A percentile compares a stretch with the other conserved stretches of the same genome.
These are phyloP conservation scores for Tothia fuscella DNA, from an alignment of 2,329 filamentous ascomycete genomes.

Conservation along the genomic window DNA sequence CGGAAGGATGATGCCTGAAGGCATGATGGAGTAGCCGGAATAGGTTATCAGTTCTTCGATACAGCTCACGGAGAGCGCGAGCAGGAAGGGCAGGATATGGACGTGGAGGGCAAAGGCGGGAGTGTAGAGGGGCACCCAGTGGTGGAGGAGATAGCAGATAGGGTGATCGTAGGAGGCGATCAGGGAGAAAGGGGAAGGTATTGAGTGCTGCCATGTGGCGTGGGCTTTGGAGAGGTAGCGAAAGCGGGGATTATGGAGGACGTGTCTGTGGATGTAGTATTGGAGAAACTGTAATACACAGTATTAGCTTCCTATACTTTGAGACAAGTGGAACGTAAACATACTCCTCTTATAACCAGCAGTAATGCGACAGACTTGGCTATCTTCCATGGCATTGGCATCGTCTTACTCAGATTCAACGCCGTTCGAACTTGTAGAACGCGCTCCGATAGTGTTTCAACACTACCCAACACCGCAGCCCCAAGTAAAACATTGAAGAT, in stretches of 20 bases:
- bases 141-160: slow-evolving; percentile 11
- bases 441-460: slow-evolving; percentile 45
- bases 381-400: slow-evolving; percentile 53
- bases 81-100: slow-evolving; percentile 21
- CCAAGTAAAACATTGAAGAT: slow-evolving; percentile 8
- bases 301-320: neutral
- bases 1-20: slow-evolving; percentile 5
- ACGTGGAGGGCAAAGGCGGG: slow-evolving; percentile 26
- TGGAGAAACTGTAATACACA: slow-evolving; percentile 40
- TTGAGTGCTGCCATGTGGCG: slow-evolving; percentile 4
- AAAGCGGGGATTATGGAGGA: slow-evolving; percentile 46
- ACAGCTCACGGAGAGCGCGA: slow-evolving; percentile 2
- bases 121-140: slow-evolving; percentile 12
- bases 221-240: slow-evolving; percentile 15
- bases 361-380: slow-evolving; percentile 42
- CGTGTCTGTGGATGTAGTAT: slow-evolving; percentile 62
- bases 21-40: slow-evolving; percentile 11
- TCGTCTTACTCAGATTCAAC: slow-evolving; percentile 44
- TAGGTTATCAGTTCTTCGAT: slow-evolving; percentile 10
- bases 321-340: slow-evolving; percentile 10
- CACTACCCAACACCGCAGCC: slow-evolving; percentile 31
- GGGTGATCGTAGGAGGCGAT: slow-evolving; percentile 11
- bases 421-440: slow-evolving; percentile 42
- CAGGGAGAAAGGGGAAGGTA: slow-evolving; percentile 9
- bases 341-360: slow-evolving; percentile 45